Percentiles rank a stretch among this genome's conserved stretches.
These are phyloP conservation scores for Dactylonectria macrodidyma DNA, from an alignment of 2,329 filamentous ascomycete genomes.

Conservation along the genomic window DNA sequence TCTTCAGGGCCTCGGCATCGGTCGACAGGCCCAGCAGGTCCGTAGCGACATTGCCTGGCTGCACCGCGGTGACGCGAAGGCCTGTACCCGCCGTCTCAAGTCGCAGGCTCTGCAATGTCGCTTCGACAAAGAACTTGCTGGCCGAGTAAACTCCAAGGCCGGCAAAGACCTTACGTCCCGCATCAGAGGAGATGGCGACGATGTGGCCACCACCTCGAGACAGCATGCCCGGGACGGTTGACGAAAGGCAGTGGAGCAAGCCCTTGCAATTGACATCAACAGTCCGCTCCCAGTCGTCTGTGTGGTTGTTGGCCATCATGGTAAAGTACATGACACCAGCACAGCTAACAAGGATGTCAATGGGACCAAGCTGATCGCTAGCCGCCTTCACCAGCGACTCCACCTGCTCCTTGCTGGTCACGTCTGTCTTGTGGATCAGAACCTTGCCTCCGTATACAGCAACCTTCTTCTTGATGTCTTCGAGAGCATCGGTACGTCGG, in stretches of 20 bases:
- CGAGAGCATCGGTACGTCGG: constrained; percentile 78
- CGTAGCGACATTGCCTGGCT: constrained; percentile 84
- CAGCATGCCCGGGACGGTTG: constrained; percentile 80
- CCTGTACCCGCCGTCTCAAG: constrained; percentile 83
- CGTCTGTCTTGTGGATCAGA: constrained; percentile 79
- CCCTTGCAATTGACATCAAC: constrained; percentile 92
- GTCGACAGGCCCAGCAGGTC: constrained; percentile 82
- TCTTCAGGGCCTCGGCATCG: constrained; percentile 82
- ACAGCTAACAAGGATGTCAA: constrained; percentile 85
- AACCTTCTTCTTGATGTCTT: constrained; percentile 75
- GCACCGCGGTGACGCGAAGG: constrained; percentile 80
- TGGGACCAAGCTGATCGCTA: constrained; percentile 74
- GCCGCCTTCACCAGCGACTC: constrained; percentile 74
- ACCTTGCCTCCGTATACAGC: constrained; percentile 73
- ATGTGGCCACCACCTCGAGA: constrained; percentile 79
- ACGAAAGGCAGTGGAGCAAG: constrained; percentile 79
- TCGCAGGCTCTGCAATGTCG: constrained; percentile 81
- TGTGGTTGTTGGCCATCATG: constrained; percentile 84
- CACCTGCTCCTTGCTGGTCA: constrained; percentile 77
- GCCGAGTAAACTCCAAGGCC: constrained; percentile 87
- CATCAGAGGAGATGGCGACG: constrained; percentile 86
- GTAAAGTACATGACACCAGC: constrained; percentile 93
- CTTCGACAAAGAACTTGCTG: constrained; percentile 89
- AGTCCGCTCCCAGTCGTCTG: constrained; percentile 84
- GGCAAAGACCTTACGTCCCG: constrained; percentile 86